phyloP scores from a whole-genome alignment of 352 stramenopile species.

The Aphanomyces euteiches region DNA sequence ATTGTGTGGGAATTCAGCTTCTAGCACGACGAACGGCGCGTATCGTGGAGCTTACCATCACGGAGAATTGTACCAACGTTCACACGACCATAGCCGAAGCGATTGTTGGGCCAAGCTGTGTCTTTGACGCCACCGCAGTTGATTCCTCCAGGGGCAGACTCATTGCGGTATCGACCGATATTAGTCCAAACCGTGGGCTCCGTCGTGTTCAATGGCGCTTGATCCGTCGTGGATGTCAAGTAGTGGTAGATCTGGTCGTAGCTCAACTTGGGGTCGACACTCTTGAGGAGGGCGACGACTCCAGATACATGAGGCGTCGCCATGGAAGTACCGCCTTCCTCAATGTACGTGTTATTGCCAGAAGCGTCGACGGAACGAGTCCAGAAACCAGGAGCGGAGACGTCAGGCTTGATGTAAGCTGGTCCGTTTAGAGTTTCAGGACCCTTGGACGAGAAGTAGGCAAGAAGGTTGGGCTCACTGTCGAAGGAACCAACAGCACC shows the following conservation, averaged over 20 bases:
- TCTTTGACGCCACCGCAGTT: conserved; percentile 41
- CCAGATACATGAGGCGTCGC: conserved; percentile 38
- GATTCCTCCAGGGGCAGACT: neutral
- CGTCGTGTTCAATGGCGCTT: conserved; percentile 8
- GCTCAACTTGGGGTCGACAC: conserved; percentile 37
- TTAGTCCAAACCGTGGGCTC: neutral
- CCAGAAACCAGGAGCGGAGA: conserved; percentile 36
- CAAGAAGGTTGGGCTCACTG: conserved; percentile 34
- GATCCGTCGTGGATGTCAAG: conserved; percentile 31
- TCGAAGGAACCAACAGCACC: conserved; percentile 35
- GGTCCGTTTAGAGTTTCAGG: conserved; percentile 29
- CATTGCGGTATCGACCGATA: neutral
- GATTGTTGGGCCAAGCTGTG: conserved; percentile 52
- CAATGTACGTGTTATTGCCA: conserved; percentile 29
- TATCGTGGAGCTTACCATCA: conserved; percentile 19
- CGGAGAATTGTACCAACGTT: conserved; percentile 37
- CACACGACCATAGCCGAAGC: conserved; percentile 50
- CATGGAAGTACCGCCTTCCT: conserved; percentile 39
- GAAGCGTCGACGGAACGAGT: conserved; percentile 39
- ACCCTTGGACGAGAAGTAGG: conserved; percentile 39
- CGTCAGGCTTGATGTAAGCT: conserved; percentile 41
- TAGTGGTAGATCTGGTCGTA: conserved; percentile 30
- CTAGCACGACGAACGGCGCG: no score
- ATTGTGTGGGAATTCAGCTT: no score
- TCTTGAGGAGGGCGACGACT: conserved; percentile 48